Conservation (phyloP, 1,139 yeast species). For the Pichia sp. region DNA sequence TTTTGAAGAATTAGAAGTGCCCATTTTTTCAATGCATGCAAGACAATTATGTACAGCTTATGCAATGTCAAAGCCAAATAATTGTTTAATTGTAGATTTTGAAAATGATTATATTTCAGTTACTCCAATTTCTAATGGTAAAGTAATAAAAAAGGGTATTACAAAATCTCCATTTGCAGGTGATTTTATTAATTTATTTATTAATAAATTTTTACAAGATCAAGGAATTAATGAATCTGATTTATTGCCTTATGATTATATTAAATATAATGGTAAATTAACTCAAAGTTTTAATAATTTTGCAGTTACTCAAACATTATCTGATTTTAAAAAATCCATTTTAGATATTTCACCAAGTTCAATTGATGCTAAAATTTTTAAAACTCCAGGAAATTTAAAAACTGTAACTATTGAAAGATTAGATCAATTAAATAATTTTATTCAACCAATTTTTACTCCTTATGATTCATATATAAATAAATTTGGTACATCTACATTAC, state of each 20-base stretch:
- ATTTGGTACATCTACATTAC: too few relatives aligned
- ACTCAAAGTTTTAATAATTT: constrained; percentile 45
- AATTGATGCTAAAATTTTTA: constrained; percentile 34
- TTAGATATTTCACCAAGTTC: constrained; percentile 30
- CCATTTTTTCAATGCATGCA: constrained; percentile 61
- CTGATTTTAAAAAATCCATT: constrained; percentile 46
- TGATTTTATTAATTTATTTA: constrained; percentile 56
- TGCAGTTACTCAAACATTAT: constrained; percentile 36
- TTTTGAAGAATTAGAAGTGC: constrained; percentile 59
- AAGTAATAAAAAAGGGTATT: constrained; percentile 54
- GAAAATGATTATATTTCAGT: constrained; percentile 58
- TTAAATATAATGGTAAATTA: constrained; percentile 21
- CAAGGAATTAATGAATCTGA: constrained; percentile 25
- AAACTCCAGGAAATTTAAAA: constrained; percentile 42
- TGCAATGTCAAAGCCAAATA: constrained; percentile 56
- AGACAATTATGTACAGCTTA: constrained; percentile 66
- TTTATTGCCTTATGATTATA: constrained; percentile 27
- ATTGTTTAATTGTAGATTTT: constrained; percentile 63
- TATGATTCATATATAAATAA: constrained; percentile 32
- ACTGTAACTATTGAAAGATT: constrained; percentile 34
- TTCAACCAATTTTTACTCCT: constrained; percentile 56
- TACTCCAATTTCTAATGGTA: constrained; percentile 69
- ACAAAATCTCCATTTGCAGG: constrained; percentile 63
- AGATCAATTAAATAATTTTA: constrained; percentile 37
- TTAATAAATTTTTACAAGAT: constrained; percentile 34